A percentile compares a stretch with the other conserved stretches of the same genome.
Evolutionary conservation across 1,284 basidiomycete genomes (phyloP).

Genomic region (Ganoderma sinense): DNA sequence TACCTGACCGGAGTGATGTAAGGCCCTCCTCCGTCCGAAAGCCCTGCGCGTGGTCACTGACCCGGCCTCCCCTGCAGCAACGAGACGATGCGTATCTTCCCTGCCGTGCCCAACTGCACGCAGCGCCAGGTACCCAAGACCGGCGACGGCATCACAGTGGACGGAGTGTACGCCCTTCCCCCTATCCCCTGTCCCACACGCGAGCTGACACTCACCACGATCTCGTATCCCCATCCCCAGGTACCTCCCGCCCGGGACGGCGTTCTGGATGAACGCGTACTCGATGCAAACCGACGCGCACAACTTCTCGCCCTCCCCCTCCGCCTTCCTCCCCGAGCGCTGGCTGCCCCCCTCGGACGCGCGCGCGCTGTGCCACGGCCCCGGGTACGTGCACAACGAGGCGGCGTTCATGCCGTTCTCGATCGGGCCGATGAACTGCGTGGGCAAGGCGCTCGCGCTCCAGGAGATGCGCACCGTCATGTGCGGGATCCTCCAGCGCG

Average conservation of each 20-base stretch:
- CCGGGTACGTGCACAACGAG: slow-evolving; percentile 28
- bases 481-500: slow-evolving; percentile 34
- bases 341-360: slow-evolving; percentile 31
- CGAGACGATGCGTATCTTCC: slow-evolving; percentile 62
- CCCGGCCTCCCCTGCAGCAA: slow-evolving; percentile 48
- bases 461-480: slow-evolving; percentile 36
- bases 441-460: slow-evolving; percentile 39
- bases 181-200: neutral
- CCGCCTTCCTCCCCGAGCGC: slow-evolving; percentile 41
- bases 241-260: slow-evolving; percentile 39
- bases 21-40: slow-evolving; percentile 10
- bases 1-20: slow-evolving; percentile 44
- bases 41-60: neutral
- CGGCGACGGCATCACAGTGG: slow-evolving; percentile 32
- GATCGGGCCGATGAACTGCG: slow-evolving; percentile 26
- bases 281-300: slow-evolving; percentile 41
- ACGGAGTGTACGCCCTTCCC: slow-evolving; percentile 35
- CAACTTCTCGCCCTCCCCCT: slow-evolving; percentile 39
- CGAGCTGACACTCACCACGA: neutral
- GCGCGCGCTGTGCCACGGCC: neutral
- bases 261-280: slow-evolving; percentile 36
- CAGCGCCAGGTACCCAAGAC: slow-evolving; percentile 49
- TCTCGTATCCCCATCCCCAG: slow-evolving; percentile 18
- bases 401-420: slow-evolving; percentile 42
- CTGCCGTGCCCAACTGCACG: slow-evolving; percentile 59